These are phyloP conservation scores for Phaeosphaeriaceae sp. DNA, from an alignment of 2,329 filamentous ascomycete genomes.

Conservation along the genomic window DNA sequence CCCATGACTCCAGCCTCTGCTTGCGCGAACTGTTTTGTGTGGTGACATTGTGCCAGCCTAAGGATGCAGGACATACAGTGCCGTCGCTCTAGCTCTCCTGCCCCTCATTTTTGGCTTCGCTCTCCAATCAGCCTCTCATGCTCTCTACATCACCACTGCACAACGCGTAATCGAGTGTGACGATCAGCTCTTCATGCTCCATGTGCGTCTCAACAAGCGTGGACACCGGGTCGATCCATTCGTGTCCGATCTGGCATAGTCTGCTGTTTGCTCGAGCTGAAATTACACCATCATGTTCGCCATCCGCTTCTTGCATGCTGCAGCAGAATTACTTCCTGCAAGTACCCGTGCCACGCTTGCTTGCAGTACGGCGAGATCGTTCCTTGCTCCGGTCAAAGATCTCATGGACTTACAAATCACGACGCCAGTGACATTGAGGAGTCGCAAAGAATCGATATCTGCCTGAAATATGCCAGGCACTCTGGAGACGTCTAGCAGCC, in stretches of 20 bases:
- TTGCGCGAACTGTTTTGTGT: constrained; percentile 4
- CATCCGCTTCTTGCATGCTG: neutral
- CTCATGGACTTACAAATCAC: neutral
- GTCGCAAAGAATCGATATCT: neutral
- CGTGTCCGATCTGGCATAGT: neutral
- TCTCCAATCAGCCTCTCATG: constrained; percentile 8
- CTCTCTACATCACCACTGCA: constrained; percentile 11
- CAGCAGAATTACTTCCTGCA: neutral
- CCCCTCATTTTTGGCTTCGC: constrained; percentile 18
- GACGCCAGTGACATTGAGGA: neutral
- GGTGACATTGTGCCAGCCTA: constrained; percentile 10
- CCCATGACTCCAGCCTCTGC: neutral
- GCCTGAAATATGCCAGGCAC: neutral
- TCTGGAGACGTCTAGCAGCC: neutral
- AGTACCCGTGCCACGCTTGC: neutral
- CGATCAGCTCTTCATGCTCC: constrained; percentile 11
- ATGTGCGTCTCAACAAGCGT: constrained; percentile 24
- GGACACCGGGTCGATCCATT: neutral
- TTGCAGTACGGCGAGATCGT: neutral
- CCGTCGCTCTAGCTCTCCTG: constrained; percentile 24
- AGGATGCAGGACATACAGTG: constrained; percentile 16
- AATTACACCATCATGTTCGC: neutral
- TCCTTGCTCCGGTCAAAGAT: neutral
- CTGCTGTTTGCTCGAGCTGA: neutral
- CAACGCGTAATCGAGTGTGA: constrained; percentile 23